Percentiles rank a stretch among this genome's conserved stretches.
These are phyloP conservation scores for Leccinum disarticulatum DNA, from an alignment of 768 basidiomycete genomes.

Conservation along the genomic window DNA sequence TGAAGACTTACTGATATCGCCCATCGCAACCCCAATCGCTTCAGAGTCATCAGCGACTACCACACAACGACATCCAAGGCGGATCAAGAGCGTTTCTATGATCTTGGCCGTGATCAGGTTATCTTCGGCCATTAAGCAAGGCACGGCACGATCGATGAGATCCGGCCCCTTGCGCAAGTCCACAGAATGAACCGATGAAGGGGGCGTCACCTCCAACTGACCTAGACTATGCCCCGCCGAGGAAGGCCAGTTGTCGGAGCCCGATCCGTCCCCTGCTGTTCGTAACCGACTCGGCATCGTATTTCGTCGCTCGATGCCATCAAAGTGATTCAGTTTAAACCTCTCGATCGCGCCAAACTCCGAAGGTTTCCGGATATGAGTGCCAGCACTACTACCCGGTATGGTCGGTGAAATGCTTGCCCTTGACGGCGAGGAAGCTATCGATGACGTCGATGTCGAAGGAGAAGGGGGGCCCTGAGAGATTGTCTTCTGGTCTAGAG, in stretches of 20 bases:
- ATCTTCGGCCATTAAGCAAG: constrained; percentile 92
- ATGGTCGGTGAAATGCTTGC: constrained; percentile 70
- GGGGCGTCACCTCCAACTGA: constrained; percentile 65
- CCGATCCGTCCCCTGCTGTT: constrained; percentile 80
- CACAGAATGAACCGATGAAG: constrained; percentile 81
- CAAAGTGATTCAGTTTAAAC: constrained; percentile 81
- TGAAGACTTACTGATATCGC: constrained; percentile 83
- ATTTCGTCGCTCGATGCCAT: constrained; percentile 72
- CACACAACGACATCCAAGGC: constrained; percentile 93
- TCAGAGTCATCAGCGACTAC: constrained; percentile 98
- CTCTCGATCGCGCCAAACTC: constrained; percentile 87
- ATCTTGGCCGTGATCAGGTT: constrained; percentile 99
- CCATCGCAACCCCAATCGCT: constrained; percentile 95
- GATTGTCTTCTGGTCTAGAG: constrained; percentile 58
- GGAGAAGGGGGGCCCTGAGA: constrained; percentile 84
- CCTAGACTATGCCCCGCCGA: constrained; percentile 52
- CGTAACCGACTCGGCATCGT: constrained; percentile 87
- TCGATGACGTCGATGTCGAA: constrained; percentile 87
- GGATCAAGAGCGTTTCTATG: constrained; percentile 89
- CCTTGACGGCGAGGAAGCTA: constrained; percentile 85
- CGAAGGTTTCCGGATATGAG: constrained; percentile 81
- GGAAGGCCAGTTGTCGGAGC: constrained; percentile 72
- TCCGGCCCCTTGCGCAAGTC: constrained; percentile 76
- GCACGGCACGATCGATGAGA: constrained; percentile 84
- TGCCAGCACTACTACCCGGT: constrained; percentile 56